phyloP scores from a whole-genome alignment of 371 early-diverging fungal genomes.

The Choanephora cucurbitarum region DNA sequence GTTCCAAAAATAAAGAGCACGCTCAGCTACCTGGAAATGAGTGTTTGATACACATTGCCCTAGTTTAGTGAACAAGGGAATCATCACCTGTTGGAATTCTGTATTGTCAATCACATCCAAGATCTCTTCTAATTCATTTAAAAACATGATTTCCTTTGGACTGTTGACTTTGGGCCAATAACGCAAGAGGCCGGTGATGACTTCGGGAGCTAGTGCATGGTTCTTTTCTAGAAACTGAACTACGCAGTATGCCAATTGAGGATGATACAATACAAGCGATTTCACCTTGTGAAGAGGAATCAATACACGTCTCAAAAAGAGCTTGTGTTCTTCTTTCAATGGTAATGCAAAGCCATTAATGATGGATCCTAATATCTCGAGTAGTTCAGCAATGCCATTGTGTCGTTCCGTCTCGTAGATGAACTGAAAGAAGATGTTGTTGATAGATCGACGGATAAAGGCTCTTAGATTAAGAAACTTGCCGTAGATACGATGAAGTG shows the following conservation, averaged over 20 bases:
- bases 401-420: constrained; percentile 95
- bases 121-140: constrained; percentile 96
- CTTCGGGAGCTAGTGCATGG: constrained; percentile 84
- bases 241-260: constrained; percentile 96
- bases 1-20: constrained; percentile 96
- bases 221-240: constrained; percentile 98
- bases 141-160: constrained; percentile 97
- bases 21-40: constrained; percentile 97
- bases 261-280: constrained; percentile 87
- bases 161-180: constrained; percentile 98
- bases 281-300: constrained; percentile 95
- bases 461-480: constrained; percentile 95
- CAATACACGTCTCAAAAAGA: constrained; percentile 87
- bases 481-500: constrained; percentile 95
- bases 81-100: constrained; percentile 85
- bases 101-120: constrained; percentile 88
- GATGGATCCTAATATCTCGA: constrained; percentile 97
- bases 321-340: constrained; percentile 96
- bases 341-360: constrained; percentile 98
- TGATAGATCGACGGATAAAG: constrained; percentile 94
- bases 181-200: constrained; percentile 81
- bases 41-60: constrained; percentile 90
- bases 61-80: constrained; percentile 88
- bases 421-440: constrained; percentile 95
- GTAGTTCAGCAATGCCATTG: constrained; percentile 95